These are phyloP conservation scores for Gossypium davidsonii DNA, from an alignment of 441 rosid species.

Conservation along the genomic window DNA sequence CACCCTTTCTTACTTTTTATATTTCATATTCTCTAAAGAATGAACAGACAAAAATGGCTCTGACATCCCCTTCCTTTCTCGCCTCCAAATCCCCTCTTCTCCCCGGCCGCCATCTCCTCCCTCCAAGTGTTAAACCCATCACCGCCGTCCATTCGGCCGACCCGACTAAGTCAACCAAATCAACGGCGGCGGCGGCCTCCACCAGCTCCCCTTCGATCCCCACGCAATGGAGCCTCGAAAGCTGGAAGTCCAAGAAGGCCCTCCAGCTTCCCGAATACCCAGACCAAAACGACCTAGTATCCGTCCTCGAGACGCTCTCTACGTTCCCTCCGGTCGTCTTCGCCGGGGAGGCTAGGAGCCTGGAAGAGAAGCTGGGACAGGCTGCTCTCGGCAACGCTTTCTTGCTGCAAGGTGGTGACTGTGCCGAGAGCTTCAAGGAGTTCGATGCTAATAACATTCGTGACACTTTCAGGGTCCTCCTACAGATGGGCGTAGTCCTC, in stretches of 20 bases:
- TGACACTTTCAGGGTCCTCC: constrained; percentile 5
- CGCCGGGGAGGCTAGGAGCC: constrained; percentile 1
- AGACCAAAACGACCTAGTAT: constrained; percentile 17
- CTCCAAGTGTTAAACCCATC: constrained; percentile 16
- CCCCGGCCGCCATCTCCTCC: background rate
- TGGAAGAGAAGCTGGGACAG: background rate
- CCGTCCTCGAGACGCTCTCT: constrained; percentile 23
- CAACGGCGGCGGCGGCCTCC: background rate
- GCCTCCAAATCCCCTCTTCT: constrained; percentile 3
- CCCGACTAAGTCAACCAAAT: constrained; percentile 3
- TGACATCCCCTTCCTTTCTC: constrained; percentile 11
- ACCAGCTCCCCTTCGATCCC: background rate
- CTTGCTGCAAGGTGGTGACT: constrained; percentile 4
- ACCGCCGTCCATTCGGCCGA: constrained; percentile 13
- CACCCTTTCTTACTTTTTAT: no score
- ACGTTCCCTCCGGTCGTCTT: constrained; percentile 19
- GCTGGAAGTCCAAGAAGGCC: constrained; percentile 29
- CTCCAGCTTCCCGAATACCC: constrained; percentile 32
- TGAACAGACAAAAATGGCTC: constrained; percentile 7
- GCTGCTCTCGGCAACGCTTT: constrained; percentile 5
- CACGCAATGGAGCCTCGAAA: constrained; percentile 21
- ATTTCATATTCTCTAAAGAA: no score
- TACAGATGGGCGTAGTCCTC: background rate
- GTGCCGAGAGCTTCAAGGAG: constrained; percentile 5
- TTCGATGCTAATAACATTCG: constrained; percentile 2